Conservation (phyloP, 352 stramenopile genomes). For the Phytophthora pluvialis region DNA sequence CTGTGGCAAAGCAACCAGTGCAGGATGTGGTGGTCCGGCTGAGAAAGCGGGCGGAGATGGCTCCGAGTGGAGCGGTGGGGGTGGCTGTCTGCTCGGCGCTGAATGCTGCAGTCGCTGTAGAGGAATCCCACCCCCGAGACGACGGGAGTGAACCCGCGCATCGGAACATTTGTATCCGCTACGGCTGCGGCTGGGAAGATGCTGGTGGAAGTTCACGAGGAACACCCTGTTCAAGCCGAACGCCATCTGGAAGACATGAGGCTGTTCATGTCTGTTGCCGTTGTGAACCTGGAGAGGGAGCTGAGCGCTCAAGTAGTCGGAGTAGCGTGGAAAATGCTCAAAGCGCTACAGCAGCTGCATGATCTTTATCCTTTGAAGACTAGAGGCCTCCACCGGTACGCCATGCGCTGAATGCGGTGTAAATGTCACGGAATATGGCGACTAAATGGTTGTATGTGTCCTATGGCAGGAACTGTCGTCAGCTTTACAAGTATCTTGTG, state of each 20-base stretch:
- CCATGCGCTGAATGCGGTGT: neutral
- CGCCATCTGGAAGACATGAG: slow-evolving; percentile 19
- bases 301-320: neutral
- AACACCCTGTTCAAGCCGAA: neutral
- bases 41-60: slow-evolving; percentile 12
- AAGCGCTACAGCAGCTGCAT: slow-evolving; percentile 3
- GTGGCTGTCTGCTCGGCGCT: slow-evolving; percentile 3
- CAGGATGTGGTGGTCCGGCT: slow-evolving; percentile 5
- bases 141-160: neutral
- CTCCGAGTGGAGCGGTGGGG: neutral
- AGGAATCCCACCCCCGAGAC: neutral
- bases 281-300: slow-evolving; percentile 2
- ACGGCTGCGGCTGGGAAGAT: neutral
- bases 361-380: slow-evolving; percentile 10
- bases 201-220: neutral
- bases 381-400: slow-evolving; percentile 9
- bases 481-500: slow-evolving; percentile 10
- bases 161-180: neutral
- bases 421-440: neutral
- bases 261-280: slow-evolving; percentile 12
- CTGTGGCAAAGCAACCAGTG: neutral
- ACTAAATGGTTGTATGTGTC: neutral
- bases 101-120: slow-evolving; percentile 8
- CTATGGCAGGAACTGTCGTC: neutral
- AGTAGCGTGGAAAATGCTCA: slow-evolving; percentile 6